These are phyloP conservation scores for Oidium heveae DNA, from an alignment of 2,329 filamentous ascomycete genomes.

Conservation along the genomic window DNA sequence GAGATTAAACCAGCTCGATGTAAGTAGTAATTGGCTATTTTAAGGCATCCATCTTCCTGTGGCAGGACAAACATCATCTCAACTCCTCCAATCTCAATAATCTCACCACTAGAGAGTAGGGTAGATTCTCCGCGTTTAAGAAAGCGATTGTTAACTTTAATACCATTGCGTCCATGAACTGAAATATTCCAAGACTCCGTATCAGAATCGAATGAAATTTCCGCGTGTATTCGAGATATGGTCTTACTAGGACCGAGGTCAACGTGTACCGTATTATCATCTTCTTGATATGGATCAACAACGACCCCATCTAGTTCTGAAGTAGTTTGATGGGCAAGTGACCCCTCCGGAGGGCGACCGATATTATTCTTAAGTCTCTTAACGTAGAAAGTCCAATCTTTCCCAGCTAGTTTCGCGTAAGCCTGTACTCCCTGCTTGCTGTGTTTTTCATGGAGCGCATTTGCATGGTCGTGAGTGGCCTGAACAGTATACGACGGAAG, in stretches of 20 bases:
- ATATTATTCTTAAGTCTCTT: conserved; percentile 53
- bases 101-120: conserved; percentile 57
- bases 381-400: conserved; percentile 68
- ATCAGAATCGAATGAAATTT: conserved; percentile 46
- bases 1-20: conserved; percentile 34
- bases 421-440: conserved; percentile 36
- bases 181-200: conserved; percentile 56
- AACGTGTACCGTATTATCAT: conserved; percentile 37
- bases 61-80: conserved; percentile 99
- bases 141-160: conserved; percentile 53
- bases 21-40: conserved; percentile 43
- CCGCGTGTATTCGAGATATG: conserved; percentile 52
- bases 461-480: conserved; percentile 35
- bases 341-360: conserved; percentile 37
- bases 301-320: conserved; percentile 14
- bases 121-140: conserved; percentile 39
- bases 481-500: conserved; percentile 22
- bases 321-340: conserved; percentile 9
- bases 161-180: conserved; percentile 77
- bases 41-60: conserved; percentile 36
- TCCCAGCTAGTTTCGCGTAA: conserved; percentile 60
- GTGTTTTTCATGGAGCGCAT: conserved; percentile 35
- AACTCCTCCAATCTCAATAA: conserved; percentile 73
- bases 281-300: conserved; percentile 10
- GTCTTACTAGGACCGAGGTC: conserved; percentile 70